Conservation (phyloP, 768 basidiomycete species). For the Phaeotremella skinneri region DNA sequence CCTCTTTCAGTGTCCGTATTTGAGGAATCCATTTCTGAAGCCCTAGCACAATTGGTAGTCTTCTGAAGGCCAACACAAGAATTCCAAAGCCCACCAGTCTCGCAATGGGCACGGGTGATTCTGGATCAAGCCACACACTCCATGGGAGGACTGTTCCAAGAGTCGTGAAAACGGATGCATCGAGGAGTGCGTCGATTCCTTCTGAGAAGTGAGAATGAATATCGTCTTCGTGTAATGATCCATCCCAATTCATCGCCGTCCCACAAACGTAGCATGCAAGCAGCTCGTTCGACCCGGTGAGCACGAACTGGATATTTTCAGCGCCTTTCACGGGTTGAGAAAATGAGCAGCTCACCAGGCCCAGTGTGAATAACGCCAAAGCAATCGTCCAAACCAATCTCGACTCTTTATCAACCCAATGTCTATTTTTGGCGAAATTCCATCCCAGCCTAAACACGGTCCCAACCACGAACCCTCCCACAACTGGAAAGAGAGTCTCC, state of each 20-base stretch:
- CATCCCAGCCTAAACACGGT: constrained; percentile 13
- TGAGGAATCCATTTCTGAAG: constrained; percentile 18
- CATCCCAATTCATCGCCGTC: constrained; percentile 22
- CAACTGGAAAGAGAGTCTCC: constrained; percentile 20
- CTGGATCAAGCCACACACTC: constrained; percentile 15
- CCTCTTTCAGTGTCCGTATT: constrained; percentile 24
- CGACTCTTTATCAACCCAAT: constrained; percentile 29
- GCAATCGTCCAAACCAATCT: constrained; percentile 29
- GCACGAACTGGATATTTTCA: constrained; percentile 6
- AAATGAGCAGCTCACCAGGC: constrained; percentile 12
- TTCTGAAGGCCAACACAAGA: constrained; percentile 17
- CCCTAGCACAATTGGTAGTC: constrained; percentile 22
- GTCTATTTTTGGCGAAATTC: constrained; percentile 15
- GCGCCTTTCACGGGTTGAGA: not conserved
- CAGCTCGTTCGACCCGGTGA: constrained; percentile 29
- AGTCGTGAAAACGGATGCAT: constrained; percentile 25
- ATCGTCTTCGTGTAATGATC: constrained; percentile 23
- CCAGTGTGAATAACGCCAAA: constrained; percentile 24
- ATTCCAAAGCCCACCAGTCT: constrained; percentile 18
- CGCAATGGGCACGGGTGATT: constrained; percentile 4
- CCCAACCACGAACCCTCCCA: constrained; percentile 14
- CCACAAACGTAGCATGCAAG: constrained; percentile 29
- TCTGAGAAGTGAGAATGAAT: constrained; percentile 30
- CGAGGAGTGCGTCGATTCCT: constrained; percentile 28
- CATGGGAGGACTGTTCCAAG: constrained; percentile 32